Conservation (phyloP, 352 stramenopile genomes). For the Phytophthora pisi region DNA sequence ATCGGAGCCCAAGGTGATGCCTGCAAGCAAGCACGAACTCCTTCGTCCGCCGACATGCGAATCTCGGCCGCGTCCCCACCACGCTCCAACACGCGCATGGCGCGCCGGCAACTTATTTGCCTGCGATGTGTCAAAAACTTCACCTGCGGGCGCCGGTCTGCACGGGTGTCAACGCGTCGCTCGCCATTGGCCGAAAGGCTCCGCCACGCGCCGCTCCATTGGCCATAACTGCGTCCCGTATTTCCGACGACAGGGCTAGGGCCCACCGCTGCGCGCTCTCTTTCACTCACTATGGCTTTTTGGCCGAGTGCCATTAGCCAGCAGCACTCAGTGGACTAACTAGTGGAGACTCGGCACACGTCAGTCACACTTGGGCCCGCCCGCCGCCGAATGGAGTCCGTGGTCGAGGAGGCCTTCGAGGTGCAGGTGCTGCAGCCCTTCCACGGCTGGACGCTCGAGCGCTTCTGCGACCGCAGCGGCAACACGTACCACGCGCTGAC, state of each 20-base stretch:
- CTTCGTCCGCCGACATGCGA: background rate
- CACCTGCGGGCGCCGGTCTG: slow-evolving; percentile 15
- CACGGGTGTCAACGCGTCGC: background rate
- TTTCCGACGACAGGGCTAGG: slow-evolving; percentile 24
- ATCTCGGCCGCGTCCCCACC: background rate
- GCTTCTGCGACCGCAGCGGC: slow-evolving; percentile 80
- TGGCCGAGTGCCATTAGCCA: slow-evolving; percentile 13
- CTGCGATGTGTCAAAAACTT: slow-evolving; percentile 21
- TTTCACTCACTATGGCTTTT: slow-evolving; percentile 31
- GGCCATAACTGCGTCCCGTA: background rate
- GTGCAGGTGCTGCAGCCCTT: slow-evolving; percentile 87
- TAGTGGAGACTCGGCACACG: background rate
- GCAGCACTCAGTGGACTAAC: background rate
- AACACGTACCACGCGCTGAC: slow-evolving; percentile 74
- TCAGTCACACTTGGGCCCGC: no score
- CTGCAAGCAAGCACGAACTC: background rate
- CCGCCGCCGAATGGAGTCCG: slow-evolving; percentile 56
- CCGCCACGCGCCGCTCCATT: background rate
- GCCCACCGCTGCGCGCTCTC: slow-evolving; percentile 10
- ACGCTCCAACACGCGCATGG: background rate
- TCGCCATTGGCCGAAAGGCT: slow-evolving; percentile 13
- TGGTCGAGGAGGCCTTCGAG: slow-evolving; percentile 86
- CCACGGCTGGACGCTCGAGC: slow-evolving; percentile 78
- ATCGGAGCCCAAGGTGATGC: background rate
- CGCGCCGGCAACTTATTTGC: slow-evolving; percentile 10